Conservation (phyloP, 2,329 filamentous ascomycete genomes). For the Drechslerella dactyloides region DNA sequence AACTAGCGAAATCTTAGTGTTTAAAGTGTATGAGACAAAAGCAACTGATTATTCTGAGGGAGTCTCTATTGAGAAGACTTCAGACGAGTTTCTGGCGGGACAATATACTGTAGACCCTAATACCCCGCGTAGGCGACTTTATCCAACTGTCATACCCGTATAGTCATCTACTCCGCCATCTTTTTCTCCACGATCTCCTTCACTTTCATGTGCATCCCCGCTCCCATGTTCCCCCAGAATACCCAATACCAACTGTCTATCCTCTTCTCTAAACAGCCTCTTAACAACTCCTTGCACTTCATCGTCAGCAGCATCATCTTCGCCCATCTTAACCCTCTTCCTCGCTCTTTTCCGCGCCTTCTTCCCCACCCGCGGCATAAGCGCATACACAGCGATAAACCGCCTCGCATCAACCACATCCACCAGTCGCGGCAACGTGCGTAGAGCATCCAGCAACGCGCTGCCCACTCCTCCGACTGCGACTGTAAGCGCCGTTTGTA, state of each 20-base stretch:
- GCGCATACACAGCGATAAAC: conserved; percentile 30
- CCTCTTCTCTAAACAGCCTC: conserved; percentile 8
- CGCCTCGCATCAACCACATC: background rate
- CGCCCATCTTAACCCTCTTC: conserved; percentile 16
- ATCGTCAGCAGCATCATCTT: conserved; percentile 7
- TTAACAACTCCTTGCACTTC: conserved; percentile 5
- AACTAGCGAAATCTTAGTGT: no score
- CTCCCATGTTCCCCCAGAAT: conserved; percentile 3
- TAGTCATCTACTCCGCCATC: conserved; percentile 5
- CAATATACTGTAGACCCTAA: background rate
- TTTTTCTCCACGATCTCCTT: background rate
- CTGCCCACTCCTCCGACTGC: no score
- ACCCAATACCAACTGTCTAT: conserved; percentile 5
- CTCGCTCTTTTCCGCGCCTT: conserved; percentile 18
- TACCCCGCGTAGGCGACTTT: background rate
- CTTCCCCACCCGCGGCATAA: conserved; percentile 11
- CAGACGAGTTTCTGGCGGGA: no score
- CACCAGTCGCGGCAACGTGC: background rate
- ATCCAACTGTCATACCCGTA: conserved; percentile 31
- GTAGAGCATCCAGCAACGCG: background rate
- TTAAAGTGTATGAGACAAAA: no score
- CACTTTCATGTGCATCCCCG: background rate
- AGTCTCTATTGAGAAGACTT: no score
- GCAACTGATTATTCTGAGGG: no score
- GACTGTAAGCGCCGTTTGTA: conserved; percentile 1